Evolutionary conservation across 2,329 filamentous ascomycete species (phyloP), one percentile per base, ranked within the genome.

Genomic region (Pestalotiopsis sp.): DNA sequence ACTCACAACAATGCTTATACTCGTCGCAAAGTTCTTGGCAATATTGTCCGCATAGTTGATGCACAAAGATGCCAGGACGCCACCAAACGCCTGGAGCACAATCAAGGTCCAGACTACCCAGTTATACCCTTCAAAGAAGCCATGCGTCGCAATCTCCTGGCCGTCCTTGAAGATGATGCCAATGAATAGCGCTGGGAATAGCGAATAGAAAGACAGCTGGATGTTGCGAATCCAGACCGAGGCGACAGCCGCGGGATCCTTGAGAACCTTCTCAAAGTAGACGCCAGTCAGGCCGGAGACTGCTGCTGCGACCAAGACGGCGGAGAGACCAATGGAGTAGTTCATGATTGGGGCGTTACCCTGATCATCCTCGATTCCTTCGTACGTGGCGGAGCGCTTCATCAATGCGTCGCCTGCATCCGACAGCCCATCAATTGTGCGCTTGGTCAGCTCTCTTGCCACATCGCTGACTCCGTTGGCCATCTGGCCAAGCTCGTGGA

Each of bases 101-200:
- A 98, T 93, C 4, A 94, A 92, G 4, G 90, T 85, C 94, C 95
- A 98, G 3, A 98, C 95, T 23, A 95, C 86, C 86, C 89, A 92
- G 78, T 97, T 98, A 82, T 98, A 99, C 2, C 96, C 96, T 68
- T 93, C 92, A 74, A 99, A 98, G 81, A 98, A 97, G 13, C 96
- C 96, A 71, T 93, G 90, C 79, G 92, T 89, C 31, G 91, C 87
- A 72, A 99, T 94, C 56, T 92, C 91, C 70, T 91, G 89, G 31
- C 95, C 96, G 73, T 99, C 96, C 72, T 94, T 93, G 82, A 93
- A 93, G 2, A 97, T 82, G 5, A 98, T 91, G 1, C 95, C 96
- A 66, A 97, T 86, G 68, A 98, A 90, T 0, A 98, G 85, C 0
- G 95, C 93, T 0, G 95, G 94, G 75, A 98, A 95, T 1, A 98